Base-by-base conservation (phyloP, 2,329 filamentous ascomycete genomes). In the Leptosphaerulina australis region DNA sequence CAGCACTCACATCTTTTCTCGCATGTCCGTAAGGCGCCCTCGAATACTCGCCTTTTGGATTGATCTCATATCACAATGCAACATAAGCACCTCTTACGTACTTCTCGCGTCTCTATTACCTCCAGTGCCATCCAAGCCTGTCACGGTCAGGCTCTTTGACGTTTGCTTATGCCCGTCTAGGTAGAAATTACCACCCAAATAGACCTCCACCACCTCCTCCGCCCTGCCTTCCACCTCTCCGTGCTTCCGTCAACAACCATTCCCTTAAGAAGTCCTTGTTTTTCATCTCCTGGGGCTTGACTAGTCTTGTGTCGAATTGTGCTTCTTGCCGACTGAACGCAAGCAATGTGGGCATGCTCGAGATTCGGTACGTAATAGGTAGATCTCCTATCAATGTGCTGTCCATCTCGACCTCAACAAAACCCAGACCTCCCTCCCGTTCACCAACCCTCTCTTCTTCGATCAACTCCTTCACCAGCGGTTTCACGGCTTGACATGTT, bases 241-340 rank as follows among this genome's bases (percentile, higher is more conserved):
- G 68, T 6, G 78, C 79, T 59, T 81, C 78, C 5, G 56, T 72
- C 44, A 78, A 64, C 48, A 81, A 67, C 79, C 79, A 81, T 37
- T 72, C 63, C 37, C 61, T 71, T 55, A 81, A 55, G 48, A 77
- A 76, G 5, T 70, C 70, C 55, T 68, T 70, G 50, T 74, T 71
- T 64, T 74, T 75, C 72, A 81, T 68, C 36, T 79, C 68, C 15
- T 77, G 73, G n/a, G 77, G 62, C 33, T 64, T 62, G 4, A 69
- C 71, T 11, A 81, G 57, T 47, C 72, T 74, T 1, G 77, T 80
- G 55, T 77, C 74, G 21, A 79, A 61, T 56, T 80, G 78, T 33
- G 79, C 72, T 56, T 81, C 79, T 46, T 75, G 71, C 14, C 78
- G 67, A 54, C 77, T 77, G 54, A 81, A 81, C 0, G 78, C 74